Conservation (phyloP, 2,329 filamentous ascomycete species). For the Didymella pomorum region DNA sequence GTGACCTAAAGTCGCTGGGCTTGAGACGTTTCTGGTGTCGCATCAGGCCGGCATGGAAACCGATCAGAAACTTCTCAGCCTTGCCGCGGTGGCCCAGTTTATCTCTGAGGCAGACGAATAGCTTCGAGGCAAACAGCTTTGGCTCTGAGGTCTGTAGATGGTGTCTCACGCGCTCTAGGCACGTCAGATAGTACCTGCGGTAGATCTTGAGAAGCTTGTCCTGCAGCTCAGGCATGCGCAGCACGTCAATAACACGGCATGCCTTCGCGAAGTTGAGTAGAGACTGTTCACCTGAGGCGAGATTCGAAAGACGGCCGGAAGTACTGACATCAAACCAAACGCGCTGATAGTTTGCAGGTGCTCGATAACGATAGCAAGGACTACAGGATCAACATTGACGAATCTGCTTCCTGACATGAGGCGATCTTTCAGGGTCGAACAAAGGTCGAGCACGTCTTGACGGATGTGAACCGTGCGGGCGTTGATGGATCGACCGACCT, state of each 20-base stretch:
- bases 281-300: slow-evolving; percentile 10
- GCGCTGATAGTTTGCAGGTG: background rate
- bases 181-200: slow-evolving; percentile 1
- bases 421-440: background rate
- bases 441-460: background rate
- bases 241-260: slow-evolving; percentile 25
- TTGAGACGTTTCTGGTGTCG: background rate
- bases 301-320: slow-evolving; percentile 4
- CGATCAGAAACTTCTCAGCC: slow-evolving; percentile 4
- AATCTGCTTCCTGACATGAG: slow-evolving; percentile 7
- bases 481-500: background rate
- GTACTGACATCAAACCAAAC: background rate
- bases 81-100: background rate
- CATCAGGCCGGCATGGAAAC: slow-evolving; percentile 3
- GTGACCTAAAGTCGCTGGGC: background rate
- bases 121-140: background rate
- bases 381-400: slow-evolving; percentile 2
- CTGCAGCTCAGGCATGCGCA: slow-evolving; percentile 21
- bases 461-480: slow-evolving; percentile 3
- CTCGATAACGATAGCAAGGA: slow-evolving; percentile 10
- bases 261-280: slow-evolving; percentile 26
- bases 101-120: background rate
- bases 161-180: background rate
- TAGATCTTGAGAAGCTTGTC: slow-evolving; percentile 25
- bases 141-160: background rate